phyloP scores from a whole-genome alignment of 192 early-diverging fungal genomes.

The Rhizophlyctis rosea region DNA sequence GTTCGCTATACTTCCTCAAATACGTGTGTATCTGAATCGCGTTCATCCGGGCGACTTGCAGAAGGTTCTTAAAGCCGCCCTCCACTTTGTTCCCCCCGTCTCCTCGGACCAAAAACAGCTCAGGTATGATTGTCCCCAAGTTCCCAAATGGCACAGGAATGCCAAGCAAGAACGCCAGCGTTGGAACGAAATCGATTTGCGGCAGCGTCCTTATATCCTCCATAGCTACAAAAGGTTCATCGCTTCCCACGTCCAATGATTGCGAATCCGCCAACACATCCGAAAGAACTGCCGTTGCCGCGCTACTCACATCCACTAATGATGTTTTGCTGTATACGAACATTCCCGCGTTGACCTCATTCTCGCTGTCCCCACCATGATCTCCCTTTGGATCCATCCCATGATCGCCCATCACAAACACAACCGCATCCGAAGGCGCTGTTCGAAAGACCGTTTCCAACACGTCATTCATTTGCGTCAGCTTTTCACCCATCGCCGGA shows the following conservation, averaged over 20 bases:
- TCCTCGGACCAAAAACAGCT: slow-evolving; percentile 59
- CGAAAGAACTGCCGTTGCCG: slow-evolving; percentile 3
- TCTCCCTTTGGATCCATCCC: slow-evolving; percentile 95
- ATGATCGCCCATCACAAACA: slow-evolving; percentile 94
- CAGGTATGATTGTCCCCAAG: slow-evolving; percentile 83
- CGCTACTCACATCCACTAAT: slow-evolving; percentile 9
- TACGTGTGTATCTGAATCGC: slow-evolving; percentile 69
- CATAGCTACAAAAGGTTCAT: slow-evolving; percentile 27
- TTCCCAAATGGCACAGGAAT: slow-evolving; percentile 93
- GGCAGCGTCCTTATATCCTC: slow-evolving; percentile 57
- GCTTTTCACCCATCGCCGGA: slow-evolving; percentile 79
- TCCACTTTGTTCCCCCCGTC: background rate
- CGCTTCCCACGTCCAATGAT: slow-evolving; percentile 17
- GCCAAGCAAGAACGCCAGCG: slow-evolving; percentile 72
- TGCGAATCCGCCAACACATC: background rate
- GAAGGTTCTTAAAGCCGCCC: slow-evolving; percentile 29
- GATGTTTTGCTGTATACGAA: slow-evolving; percentile 75
- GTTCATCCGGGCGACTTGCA: slow-evolving; percentile 59
- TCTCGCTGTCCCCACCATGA: slow-evolving; percentile 92
- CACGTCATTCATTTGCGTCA: slow-evolving; percentile 80
- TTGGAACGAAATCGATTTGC: slow-evolving; percentile 92
- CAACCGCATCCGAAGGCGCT: slow-evolving; percentile 74
- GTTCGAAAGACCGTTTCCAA: slow-evolving; percentile 60
- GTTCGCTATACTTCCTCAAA: slow-evolving; percentile 51
- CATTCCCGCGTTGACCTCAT: slow-evolving; percentile 82